Evolutionary conservation across 768 basidiomycete genomes (phyloP).

Genomic region (Lentinula guzmanii): DNA sequence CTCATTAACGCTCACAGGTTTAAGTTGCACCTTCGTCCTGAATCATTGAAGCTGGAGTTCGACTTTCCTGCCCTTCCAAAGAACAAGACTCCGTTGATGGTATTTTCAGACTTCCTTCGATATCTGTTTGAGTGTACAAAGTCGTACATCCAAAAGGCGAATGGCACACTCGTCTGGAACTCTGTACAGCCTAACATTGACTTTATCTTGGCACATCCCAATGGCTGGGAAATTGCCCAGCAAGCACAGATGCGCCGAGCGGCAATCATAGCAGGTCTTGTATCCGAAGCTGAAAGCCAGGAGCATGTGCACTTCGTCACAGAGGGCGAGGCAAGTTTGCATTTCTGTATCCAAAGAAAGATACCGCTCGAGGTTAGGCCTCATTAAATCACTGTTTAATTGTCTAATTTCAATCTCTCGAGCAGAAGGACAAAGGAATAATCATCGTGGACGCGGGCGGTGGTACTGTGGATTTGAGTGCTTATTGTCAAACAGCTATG

Average conservation of each 20-base stretch:
- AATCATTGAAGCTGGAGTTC: slow-evolving; percentile 11
- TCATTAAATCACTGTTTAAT: neutral
- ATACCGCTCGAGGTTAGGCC: slow-evolving; percentile 6
- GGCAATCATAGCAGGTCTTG: slow-evolving; percentile 45
- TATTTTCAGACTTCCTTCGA: slow-evolving; percentile 43
- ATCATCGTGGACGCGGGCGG: slow-evolving; percentile 51
- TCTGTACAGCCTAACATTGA: slow-evolving; percentile 36
- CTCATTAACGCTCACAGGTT: slow-evolving; percentile 19
- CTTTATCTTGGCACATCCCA: slow-evolving; percentile 55
- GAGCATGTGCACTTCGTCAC: slow-evolving; percentile 49
- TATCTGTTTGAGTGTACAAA: slow-evolving; percentile 41
- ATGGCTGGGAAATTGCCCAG: slow-evolving; percentile 60
- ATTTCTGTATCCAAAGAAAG: slow-evolving; percentile 46
- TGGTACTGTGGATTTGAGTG: slow-evolving; percentile 36
- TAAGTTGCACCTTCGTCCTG: slow-evolving; percentile 31
- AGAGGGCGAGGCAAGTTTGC: slow-evolving; percentile 58
- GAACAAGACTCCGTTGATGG: slow-evolving; percentile 31
- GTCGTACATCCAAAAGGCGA: slow-evolving; percentile 39
- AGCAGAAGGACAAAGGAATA: slow-evolving; percentile 17
- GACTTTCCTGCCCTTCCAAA: slow-evolving; percentile 35
- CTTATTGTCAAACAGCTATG: slow-evolving; percentile 21
- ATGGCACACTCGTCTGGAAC: slow-evolving; percentile 38
- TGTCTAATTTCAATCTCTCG: neutral
- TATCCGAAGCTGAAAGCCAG: slow-evolving; percentile 33
- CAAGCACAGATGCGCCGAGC: slow-evolving; percentile 53